Conservation (phyloP, 495 filamentous ascomycete genomes). For the Clohesyomyces aquaticus region DNA sequence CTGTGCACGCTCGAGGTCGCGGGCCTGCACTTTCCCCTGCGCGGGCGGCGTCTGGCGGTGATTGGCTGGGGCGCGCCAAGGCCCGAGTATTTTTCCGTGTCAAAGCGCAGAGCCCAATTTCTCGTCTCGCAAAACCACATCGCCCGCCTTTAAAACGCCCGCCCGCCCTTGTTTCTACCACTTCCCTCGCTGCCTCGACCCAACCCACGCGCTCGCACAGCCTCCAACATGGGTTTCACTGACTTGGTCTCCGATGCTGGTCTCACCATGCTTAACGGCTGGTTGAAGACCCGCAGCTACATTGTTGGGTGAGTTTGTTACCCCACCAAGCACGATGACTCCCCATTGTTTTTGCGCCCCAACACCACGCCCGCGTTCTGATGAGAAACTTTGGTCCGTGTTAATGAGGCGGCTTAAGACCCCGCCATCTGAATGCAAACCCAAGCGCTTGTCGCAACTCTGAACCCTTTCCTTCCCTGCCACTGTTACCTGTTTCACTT, state of each 20-base stretch:
- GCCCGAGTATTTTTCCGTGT: slow-evolving; percentile 16
- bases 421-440: slow-evolving; percentile 84
- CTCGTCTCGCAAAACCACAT: neutral
- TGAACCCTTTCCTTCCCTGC: slow-evolving; percentile 57
- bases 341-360: slow-evolving; percentile 21
- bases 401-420: slow-evolving; percentile 99
- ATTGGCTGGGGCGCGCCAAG: neutral
- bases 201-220: slow-evolving; percentile 2
- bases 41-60: neutral
- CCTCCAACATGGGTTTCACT: slow-evolving; percentile 86
- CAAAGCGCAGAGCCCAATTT: slow-evolving; percentile 3
- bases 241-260: slow-evolving; percentile 89
- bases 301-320: slow-evolving; percentile 74
- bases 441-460: slow-evolving; percentile 78
- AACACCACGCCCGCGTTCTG: slow-evolving; percentile 49
- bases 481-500: too few relatives aligned
- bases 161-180: slow-evolving; percentile 1
- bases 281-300: slow-evolving; percentile 88
- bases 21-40: neutral
- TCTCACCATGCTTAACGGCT: slow-evolving; percentile 85
- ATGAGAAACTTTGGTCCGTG: slow-evolving; percentile 99
- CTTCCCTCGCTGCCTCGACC: slow-evolving; percentile 1
- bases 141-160: slow-evolving; percentile 5
- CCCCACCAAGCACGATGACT: slow-evolving; percentile 26
- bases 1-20: neutral